phyloP scores from a whole-genome alignment of 2,329 filamentous ascomycete genomes.

The Penicillium vulpinum region DNA sequence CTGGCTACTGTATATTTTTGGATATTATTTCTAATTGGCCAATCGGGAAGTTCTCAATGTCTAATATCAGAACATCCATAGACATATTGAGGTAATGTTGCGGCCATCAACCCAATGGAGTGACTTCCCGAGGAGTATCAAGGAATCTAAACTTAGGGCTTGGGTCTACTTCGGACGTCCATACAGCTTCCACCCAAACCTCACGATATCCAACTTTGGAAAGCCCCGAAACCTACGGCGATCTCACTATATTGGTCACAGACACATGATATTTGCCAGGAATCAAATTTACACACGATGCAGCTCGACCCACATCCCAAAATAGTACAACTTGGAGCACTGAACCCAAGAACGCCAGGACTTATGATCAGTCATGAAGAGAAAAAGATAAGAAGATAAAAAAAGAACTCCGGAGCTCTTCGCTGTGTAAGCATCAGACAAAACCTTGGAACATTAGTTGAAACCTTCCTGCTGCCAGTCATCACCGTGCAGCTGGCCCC shows the following conservation, averaged over 20 bases:
- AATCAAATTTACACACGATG: conserved; percentile 6
- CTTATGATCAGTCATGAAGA: conserved; percentile 8
- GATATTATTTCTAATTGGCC: not conserved
- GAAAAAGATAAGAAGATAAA: not conserved
- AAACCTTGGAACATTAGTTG: conserved; percentile 21
- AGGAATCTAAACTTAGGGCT: not conserved
- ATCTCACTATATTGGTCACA: not conserved
- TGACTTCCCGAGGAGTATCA: no score
- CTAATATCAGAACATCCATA: no score
- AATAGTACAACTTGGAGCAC: not conserved
- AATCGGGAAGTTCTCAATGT: not conserved
- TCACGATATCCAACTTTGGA: not conserved
- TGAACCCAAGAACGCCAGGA: conserved; percentile 13
- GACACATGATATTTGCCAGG: conserved; percentile 9
- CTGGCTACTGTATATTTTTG: not conserved
- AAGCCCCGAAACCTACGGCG: not conserved
- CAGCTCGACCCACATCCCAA: not conserved
- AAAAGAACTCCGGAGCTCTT: conserved; percentile 18
- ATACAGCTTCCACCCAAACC: not conserved
- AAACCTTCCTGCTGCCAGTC: conserved; percentile 68
- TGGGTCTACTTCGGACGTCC: not conserved
- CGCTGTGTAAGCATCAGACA: conserved; percentile 18
- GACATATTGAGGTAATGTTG: no score
- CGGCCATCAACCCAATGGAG: no score
- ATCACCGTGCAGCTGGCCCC: conserved; percentile 45